Percentiles rank a stretch among this genome's conserved stretches.
These are phyloP conservation scores for Pseudopyrenochaeta lycopersici DNA, from an alignment of 2,329 filamentous ascomycete genomes.

Conservation along the genomic window DNA sequence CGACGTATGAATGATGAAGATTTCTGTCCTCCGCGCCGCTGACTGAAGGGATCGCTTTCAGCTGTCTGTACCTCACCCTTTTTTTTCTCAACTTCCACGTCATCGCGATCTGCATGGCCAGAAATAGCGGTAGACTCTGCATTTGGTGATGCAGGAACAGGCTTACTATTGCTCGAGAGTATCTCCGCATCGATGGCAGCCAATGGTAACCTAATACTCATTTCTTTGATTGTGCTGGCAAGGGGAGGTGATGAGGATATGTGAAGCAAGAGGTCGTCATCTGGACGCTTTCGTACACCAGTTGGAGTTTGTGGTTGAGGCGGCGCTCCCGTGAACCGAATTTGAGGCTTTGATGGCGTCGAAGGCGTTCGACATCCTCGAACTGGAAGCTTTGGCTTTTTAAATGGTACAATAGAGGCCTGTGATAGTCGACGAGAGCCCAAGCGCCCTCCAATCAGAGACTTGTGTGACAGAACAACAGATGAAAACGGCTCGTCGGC, in stretches of 20 bases:
- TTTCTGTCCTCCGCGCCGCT: conserved; percentile 13
- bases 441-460: conserved; percentile 23
- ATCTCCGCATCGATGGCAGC: conserved; percentile 23
- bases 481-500: conserved; percentile 2
- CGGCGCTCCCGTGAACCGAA: conserved; percentile 4
- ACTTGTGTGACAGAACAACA: conserved; percentile 3
- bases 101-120: conserved; percentile 38
- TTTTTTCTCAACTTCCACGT: conserved; percentile 40
- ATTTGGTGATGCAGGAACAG: conserved; percentile 51
- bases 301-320: conserved; percentile 13
- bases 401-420: conserved; percentile 15
- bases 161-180: conserved; percentile 55
- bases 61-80: conserved; percentile 37
- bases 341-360: conserved; percentile 20
- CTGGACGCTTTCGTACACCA: conserved; percentile 1
- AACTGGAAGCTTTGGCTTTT: conserved; percentile 22
- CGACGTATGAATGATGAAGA: conserved; percentile 36
- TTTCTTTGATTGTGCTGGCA: conserved; percentile 3
- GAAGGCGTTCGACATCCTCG: conserved; percentile 16
- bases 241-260: conserved; percentile 23
- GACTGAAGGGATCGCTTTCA: conserved; percentile 39
- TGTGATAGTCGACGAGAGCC: conserved; percentile 12
- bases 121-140: conserved; percentile 53
- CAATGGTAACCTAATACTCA: conserved; percentile 6
- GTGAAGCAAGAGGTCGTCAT: conserved; percentile 2